Evolutionary conservation across 306 rosid species (phyloP), one percentile per base, ranked within the genome.

Genomic region (Echinosophora koreensis): DNA sequence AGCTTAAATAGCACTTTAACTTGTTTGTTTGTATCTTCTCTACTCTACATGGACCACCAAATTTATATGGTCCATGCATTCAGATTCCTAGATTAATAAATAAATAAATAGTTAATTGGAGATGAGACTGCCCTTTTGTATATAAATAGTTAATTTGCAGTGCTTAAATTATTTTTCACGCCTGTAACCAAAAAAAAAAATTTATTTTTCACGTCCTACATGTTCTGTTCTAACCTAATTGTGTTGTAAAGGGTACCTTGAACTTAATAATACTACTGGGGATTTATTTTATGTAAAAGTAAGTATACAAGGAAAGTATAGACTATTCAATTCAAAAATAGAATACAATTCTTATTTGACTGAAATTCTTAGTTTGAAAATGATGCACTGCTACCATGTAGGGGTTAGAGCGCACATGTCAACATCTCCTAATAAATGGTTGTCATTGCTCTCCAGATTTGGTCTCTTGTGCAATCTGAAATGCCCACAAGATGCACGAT

Each of bases 1-100:
- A 84, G 87, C 94, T 89, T 81, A 79, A 92, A 75, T 92, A 87
- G 80, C 69, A 87, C 69, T 74, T 72, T 68, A 61, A 81, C 83
- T 82, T 70, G 77, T 71, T 68, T 66, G 78, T 75, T 66, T 70
- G 69, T 69, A 77, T 83, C 75, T 30, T 81, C 41, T 12, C 69
- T 61, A 64, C 56, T 83, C 78, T 85, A 37, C 80, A 80, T 79
- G 86, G 83, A 73, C 87, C 84, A 76, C 58, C 44, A 39, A 69
- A 85, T 78, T 82, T 75, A 47, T 77, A 62, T 47, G 88, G 90
- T 84, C 73, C 88, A 81, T 79, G 70, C 66, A 86, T 71, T 79
- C 80, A 84, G 67, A 84, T 84, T 88, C 84, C 77, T 84, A 82
- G 79, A 79, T 83, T 82, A 85, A 78, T 85, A 80, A 84, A 84